phyloP scores from a whole-genome alignment of 305 asterid genomes.

The Solanum aculeatissimum region DNA sequence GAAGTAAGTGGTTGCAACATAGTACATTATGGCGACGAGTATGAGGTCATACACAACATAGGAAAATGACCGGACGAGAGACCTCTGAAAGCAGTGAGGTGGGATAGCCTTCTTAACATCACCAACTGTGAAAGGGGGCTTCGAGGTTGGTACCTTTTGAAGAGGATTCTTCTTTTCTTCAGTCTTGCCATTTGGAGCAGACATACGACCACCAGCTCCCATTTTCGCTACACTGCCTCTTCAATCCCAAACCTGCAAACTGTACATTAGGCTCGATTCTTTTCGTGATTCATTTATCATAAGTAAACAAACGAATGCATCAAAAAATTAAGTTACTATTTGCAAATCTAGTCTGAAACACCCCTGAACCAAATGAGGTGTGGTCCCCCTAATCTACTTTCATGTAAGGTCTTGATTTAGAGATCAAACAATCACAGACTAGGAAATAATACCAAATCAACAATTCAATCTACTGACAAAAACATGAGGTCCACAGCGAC shows the following conservation, averaged over 20 bases:
- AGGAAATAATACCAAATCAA: neutral
- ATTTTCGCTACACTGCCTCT: constrained; percentile 13
- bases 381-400: neutral
- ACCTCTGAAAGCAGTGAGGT: constrained; percentile 49
- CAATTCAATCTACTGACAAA: neutral
- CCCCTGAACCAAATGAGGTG: neutral
- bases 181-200: constrained; percentile 9
- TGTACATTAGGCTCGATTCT: neutral
- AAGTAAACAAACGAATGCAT: neutral
- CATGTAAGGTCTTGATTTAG: neutral
- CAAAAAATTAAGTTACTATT: neutral
- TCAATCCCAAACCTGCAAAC: constrained; percentile 5
- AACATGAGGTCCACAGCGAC: neutral
- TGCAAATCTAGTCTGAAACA: neutral
- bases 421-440: neutral
- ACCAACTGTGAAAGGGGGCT: constrained; percentile 47
- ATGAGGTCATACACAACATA: constrained; percentile 37
- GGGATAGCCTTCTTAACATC: constrained; percentile 56
- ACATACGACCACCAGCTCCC: constrained; percentile 66
- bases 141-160: constrained; percentile 32
- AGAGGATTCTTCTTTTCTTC: constrained; percentile 15
- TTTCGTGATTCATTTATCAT: neutral
- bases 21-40: constrained; percentile 24
- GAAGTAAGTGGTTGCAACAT: constrained; percentile 32
- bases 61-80: constrained; percentile 37